Evolutionary conservation across 1,284 basidiomycete genomes (phyloP).

Genomic region (Pseudozyma pruni): DNA sequence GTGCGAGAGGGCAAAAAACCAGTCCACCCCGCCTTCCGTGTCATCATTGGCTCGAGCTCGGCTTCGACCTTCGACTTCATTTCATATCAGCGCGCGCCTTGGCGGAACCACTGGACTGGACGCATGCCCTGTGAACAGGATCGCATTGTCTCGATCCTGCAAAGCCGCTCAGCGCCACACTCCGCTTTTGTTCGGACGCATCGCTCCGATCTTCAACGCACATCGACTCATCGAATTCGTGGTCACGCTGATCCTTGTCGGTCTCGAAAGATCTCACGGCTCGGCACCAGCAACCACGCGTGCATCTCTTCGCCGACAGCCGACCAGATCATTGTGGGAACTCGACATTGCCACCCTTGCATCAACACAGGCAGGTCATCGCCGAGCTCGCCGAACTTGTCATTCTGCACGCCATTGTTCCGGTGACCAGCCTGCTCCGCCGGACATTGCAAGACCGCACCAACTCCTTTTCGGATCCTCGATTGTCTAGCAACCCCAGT

Average conservation of each 20-base stretch:
- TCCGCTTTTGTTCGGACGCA: neutral
- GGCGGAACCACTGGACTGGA: neutral
- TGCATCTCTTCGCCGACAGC: too few species aligned
- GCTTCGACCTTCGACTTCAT: conserved; percentile 14
- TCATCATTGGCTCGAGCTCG: conserved; percentile 14
- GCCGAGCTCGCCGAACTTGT: conserved; percentile 19
- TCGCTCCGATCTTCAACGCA: conserved; percentile 11
- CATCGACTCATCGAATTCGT: neutral
- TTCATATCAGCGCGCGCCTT: conserved; percentile 12
- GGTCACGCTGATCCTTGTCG: neutral
- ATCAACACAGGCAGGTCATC: conserved; percentile 5
- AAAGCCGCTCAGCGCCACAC: conserved; percentile 17
- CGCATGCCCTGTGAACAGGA: conserved; percentile 15
- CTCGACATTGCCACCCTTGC: conserved; percentile 9
- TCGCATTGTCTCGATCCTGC: conserved; percentile 8
- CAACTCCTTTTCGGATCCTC: conserved; percentile 14
- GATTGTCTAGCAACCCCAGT: conserved; percentile 11
- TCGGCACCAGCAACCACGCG: neutral
- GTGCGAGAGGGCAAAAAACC: neutral
- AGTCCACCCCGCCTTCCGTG: neutral
- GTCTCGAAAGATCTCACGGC: neutral
- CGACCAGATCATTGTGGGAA: conserved; percentile 28
- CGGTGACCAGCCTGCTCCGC: neutral
- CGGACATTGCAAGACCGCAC: neutral
- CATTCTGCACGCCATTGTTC: conserved; percentile 5